Percentiles rank a stretch among this genome's conserved stretches.
Evolutionary conservation across 1,139 yeast species (phyloP).

Genomic region (Kodamaea derodonti): DNA sequence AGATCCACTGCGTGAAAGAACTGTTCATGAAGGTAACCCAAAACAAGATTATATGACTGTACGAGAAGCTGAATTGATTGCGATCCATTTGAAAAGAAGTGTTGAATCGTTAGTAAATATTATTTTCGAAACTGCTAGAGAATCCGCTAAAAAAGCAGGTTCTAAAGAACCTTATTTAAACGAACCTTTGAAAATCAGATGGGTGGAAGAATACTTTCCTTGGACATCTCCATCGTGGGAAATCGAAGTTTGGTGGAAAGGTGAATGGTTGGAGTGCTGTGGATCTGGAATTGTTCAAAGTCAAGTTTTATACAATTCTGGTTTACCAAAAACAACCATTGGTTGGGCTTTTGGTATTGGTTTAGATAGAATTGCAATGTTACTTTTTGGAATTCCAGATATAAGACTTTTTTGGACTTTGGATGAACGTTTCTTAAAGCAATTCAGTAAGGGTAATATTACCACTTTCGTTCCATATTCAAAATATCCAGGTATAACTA

Average conservation of each 20-base stretch:
- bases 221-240: slow-evolving; percentile 99
- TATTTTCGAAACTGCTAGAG: slow-evolving; percentile 73
- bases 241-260: slow-evolving; percentile 98
- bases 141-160: slow-evolving; percentile 66
- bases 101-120: slow-evolving; percentile 78
- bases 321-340: slow-evolving; percentile 53
- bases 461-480: slow-evolving; percentile 83
- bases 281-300: slow-evolving; percentile 93
- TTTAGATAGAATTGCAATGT: slow-evolving; percentile 92
- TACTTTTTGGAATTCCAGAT: slow-evolving; percentile 91
- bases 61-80: slow-evolving; percentile 63
- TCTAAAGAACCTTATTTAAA: slow-evolving; percentile 56
- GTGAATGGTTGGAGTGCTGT: slow-evolving; percentile 96
- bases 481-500: slow-evolving; percentile 78
- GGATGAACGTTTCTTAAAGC: slow-evolving; percentile 73
- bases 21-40: slow-evolving; percentile 61
- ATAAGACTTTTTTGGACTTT: slow-evolving; percentile 88
- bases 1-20: slow-evolving; percentile 49
- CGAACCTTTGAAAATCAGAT: slow-evolving; percentile 80
- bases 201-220: slow-evolving; percentile 97
- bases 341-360: slow-evolving; percentile 99
- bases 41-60: slow-evolving; percentile 74
- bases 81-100: slow-evolving; percentile 79
- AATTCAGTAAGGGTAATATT: slow-evolving; percentile 64
- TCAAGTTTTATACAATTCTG: slow-evolving; percentile 71